Conservation (phyloP, 306 rosid genomes). For the Pyrus communis region DNA sequence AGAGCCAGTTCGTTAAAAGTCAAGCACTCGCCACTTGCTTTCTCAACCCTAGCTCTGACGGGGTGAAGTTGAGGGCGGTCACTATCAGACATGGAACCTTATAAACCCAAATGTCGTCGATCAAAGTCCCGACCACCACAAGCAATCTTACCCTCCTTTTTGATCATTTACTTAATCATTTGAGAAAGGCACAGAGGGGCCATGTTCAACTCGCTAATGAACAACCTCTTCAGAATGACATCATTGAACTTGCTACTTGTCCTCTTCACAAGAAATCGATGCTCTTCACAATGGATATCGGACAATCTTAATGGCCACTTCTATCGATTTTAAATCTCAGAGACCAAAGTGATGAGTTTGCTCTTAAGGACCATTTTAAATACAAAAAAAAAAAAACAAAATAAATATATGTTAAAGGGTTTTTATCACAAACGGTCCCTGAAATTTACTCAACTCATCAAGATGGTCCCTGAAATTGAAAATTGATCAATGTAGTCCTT, state of each 20-base stretch:
- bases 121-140: slow-evolving; percentile 47
- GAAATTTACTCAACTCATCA: too few species aligned
- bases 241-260: slow-evolving; percentile 41
- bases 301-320: too few species aligned
- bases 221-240: slow-evolving; percentile 52
- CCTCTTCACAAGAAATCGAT: slow-evolving; percentile 54
- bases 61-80: slow-evolving; percentile 56
- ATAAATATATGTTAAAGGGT: too few species aligned
- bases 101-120: slow-evolving; percentile 40
- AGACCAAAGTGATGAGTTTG: too few species aligned
- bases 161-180: slow-evolving; percentile 43
- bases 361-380: too few species aligned
- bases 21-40: slow-evolving; percentile 58
- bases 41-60: slow-evolving; percentile 56
- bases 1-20: slow-evolving; percentile 51
- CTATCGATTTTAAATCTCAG: too few species aligned
- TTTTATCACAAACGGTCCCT: too few species aligned
- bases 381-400: too few species aligned
- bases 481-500: too few species aligned
- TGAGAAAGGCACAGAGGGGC: slow-evolving; percentile 53
- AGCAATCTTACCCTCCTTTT: slow-evolving; percentile 48
- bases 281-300: neutral
- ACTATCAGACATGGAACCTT: slow-evolving; percentile 48
- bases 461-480: too few species aligned
- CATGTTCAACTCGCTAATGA: slow-evolving; percentile 69